Percentiles rank a stretch among this genome's conserved stretches.
These are phyloP conservation scores for Calocera viscosa DNA, from an alignment of 768 basidiomycete species.

Conservation along the genomic window DNA sequence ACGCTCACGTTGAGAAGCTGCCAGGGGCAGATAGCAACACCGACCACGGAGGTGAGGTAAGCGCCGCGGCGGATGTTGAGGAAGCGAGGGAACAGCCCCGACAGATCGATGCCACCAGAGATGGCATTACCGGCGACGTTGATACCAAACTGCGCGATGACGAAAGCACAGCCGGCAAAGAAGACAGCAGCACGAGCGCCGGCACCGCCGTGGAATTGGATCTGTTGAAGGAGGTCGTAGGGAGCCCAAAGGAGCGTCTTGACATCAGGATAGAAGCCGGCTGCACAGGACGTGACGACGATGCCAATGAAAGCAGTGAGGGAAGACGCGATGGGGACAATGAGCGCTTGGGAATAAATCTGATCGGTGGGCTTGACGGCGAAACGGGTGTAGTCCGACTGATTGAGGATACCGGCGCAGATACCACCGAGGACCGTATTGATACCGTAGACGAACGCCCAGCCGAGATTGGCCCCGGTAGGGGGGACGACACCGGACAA, in stretches of 20 bases:
- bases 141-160: slow-evolving; percentile 20
- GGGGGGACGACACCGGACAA: slow-evolving; percentile 17
- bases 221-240: slow-evolving; percentile 16
- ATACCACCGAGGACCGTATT: slow-evolving; percentile 15
- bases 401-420: slow-evolving; percentile 20
- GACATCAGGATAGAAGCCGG: slow-evolving; percentile 21
- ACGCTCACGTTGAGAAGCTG: slow-evolving; percentile 1
- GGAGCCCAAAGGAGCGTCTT: slow-evolving; percentile 21
- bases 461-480: slow-evolving; percentile 18
- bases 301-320: slow-evolving; percentile 22
- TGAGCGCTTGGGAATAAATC: slow-evolving; percentile 13
- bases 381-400: slow-evolving; percentile 22
- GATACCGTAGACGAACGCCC: slow-evolving; percentile 22
- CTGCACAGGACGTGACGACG: slow-evolving; percentile 22
- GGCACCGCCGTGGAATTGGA: slow-evolving; percentile 18
- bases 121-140: slow-evolving; percentile 23
- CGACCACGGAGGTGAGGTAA: slow-evolving; percentile 9
- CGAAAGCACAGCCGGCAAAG: slow-evolving; percentile 23
- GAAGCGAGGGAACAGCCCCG: slow-evolving; percentile 2
- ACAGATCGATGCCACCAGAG: slow-evolving; percentile 16
- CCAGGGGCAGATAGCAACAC: slow-evolving; percentile 12
- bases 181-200: slow-evolving; percentile 24
- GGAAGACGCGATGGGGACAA: slow-evolving; percentile 17
- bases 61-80: slow-evolving; percentile 9
- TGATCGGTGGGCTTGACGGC: slow-evolving; percentile 20